Conservation (phyloP, 345 rosid species). For the Brassica carinata region DNA sequence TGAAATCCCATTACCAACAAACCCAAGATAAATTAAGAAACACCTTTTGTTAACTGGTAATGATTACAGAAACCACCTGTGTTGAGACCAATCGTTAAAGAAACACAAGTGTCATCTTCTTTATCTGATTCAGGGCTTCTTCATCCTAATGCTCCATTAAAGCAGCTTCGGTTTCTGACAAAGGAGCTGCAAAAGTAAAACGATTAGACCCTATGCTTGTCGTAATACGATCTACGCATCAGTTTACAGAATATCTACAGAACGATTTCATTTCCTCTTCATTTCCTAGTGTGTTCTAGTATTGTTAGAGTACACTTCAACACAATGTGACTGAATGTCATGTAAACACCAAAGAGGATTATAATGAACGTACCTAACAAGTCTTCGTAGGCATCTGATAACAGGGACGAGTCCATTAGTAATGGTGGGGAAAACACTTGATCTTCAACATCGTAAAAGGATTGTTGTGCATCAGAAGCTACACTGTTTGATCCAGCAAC, state of each 20-base stretch:
- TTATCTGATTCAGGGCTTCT: constrained; percentile 13
- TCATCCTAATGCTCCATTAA: constrained; percentile 67
- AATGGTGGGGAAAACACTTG: constrained; percentile 94
- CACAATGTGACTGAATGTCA: neutral
- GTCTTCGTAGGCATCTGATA: constrained; percentile 84
- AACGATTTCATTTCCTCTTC: neutral
- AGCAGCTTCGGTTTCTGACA: constrained; percentile 79
- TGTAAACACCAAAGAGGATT: neutral
- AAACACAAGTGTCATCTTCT: constrained; percentile 1
- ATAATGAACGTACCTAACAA: constrained; percentile 70
- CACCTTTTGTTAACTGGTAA: constrained; percentile 23
- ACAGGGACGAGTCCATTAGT: constrained; percentile 70
- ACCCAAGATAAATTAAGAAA: constrained; percentile 26
- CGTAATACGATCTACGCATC: neutral
- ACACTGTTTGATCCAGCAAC: constrained; percentile 62
- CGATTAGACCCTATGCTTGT: neutral
- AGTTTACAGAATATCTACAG: neutral
- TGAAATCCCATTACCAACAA: constrained; percentile 25
- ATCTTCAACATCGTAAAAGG: constrained; percentile 69
- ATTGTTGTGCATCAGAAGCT: constrained; percentile 57
- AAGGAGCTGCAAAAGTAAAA: constrained; percentile 62
- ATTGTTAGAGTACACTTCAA: neutral
- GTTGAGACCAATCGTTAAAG: constrained; percentile 18
- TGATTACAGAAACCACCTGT: constrained; percentile 25
- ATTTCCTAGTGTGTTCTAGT: neutral